These are phyloP conservation scores for Sporobolomyces pararoseus DNA, from an alignment of 768 basidiomycete species.

Conservation along the genomic window DNA sequence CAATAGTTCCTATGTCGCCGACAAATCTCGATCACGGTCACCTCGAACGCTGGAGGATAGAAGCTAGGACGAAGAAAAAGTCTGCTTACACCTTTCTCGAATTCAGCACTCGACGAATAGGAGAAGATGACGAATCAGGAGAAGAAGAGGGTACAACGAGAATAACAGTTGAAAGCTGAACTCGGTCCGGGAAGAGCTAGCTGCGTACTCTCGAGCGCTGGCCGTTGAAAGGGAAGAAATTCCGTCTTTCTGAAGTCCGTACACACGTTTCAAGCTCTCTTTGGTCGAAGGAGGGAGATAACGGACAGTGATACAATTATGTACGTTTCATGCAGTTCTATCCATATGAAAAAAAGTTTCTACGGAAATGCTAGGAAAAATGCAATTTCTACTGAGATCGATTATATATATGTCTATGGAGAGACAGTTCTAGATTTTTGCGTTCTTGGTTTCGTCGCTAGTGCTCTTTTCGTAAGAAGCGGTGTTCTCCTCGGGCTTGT, in stretches of 20 bases:
- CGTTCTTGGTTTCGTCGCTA: neutral
- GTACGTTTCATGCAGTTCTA: too few species aligned
- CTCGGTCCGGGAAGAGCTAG: neutral
- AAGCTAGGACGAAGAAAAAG: neutral
- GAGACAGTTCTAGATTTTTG: neutral
- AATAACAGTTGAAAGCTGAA: neutral
- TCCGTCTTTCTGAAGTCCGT: too few species aligned
- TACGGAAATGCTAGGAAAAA: too few species aligned
- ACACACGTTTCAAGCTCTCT: too few species aligned
- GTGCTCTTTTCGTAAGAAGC: slow-evolving; percentile 20
- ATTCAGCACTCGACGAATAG: slow-evolving; percentile 3
- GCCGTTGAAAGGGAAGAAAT: too few species aligned
- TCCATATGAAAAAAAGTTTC: too few species aligned
- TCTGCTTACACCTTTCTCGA: neutral
- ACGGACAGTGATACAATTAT: too few species aligned
- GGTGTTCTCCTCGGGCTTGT: slow-evolving; percentile 8
- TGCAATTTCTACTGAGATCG: too few species aligned
- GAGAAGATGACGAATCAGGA: slow-evolving; percentile 8
- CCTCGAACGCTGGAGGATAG: neutral
- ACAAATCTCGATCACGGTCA: neutral
- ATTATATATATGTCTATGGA: too few species aligned
- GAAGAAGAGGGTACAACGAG: neutral
- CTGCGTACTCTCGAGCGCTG: too few species aligned
- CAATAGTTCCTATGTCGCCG: neutral
- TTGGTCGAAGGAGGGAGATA: too few species aligned